Percentiles rank a stretch among this genome's conserved stretches.
Conservation (phyloP, 2,329 filamentous ascomycete genomes). For the Pseudopithomyces maydicus region DNA sequence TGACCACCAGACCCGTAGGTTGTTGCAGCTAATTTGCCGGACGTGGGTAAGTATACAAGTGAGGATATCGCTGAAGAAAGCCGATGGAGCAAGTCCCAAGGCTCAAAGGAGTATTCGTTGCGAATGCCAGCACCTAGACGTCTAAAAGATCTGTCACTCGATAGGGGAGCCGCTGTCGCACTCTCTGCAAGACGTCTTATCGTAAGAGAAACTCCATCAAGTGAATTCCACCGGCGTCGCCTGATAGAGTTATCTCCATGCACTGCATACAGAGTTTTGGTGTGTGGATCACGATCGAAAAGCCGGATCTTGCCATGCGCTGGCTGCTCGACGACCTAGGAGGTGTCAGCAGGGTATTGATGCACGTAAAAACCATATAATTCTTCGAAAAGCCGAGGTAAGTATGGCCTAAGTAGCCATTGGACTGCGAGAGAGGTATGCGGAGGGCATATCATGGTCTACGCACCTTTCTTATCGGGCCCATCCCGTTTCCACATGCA, state of each 20-base stretch:
- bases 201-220: constrained; percentile 6
- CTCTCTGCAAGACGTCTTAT: constrained; percentile 6
- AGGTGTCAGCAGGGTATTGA: not conserved
- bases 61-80: constrained; percentile 39
- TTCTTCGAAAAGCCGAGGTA: too few relatives aligned
- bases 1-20: constrained; percentile 32
- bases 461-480: not conserved
- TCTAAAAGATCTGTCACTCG: not conserved
- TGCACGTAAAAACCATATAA: not conserved
- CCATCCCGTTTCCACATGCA: constrained; percentile 28
- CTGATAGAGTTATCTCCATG: constrained; percentile 30
- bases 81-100: constrained; percentile 27
- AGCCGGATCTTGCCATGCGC: constrained; percentile 18
- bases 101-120: constrained; percentile 23
- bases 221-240: constrained; percentile 13
- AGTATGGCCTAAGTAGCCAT: too few relatives aligned
- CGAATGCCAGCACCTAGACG: not conserved
- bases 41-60: constrained; percentile 30
- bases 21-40: constrained; percentile 36
- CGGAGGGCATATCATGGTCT: not conserved
- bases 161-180: not conserved
- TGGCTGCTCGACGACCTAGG: constrained; percentile 14
- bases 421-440: not conserved
- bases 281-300: constrained; percentile 34
- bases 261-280: constrained; percentile 29